phyloP scores from a whole-genome alignment of 345 rosid genomes.

The Raphanus raphanistrum region DNA sequence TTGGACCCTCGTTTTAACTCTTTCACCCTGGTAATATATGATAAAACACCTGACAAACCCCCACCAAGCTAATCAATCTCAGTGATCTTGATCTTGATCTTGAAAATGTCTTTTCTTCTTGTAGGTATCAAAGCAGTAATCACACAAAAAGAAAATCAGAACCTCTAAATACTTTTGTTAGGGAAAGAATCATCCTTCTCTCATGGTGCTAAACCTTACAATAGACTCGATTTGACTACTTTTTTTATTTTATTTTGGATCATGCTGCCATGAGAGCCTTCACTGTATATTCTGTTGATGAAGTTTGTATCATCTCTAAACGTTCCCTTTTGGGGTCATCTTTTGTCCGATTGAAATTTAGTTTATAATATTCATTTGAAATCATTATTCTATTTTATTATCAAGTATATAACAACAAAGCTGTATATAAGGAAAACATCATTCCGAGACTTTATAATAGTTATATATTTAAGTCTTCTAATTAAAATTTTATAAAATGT shows the following conservation, averaged over 20 bases:
- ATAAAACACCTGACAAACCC: neutral
- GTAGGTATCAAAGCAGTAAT: slow-evolving; percentile 4
- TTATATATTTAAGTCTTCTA: neutral
- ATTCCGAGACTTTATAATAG: neutral
- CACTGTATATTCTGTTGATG: slow-evolving; percentile 23
- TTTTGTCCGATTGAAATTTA: slow-evolving; percentile 10
- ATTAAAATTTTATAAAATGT: neutral
- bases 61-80: slow-evolving; percentile 2
- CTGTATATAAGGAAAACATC: neutral
- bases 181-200: slow-evolving; percentile 13
- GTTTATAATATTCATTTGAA: slow-evolving; percentile 4
- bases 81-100: slow-evolving; percentile 6
- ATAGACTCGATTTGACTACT: slow-evolving; percentile 16
- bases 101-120: slow-evolving; percentile 9
- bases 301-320: slow-evolving; percentile 9
- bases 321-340: slow-evolving; percentile 11
- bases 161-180: slow-evolving; percentile 6
- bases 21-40: slow-evolving; percentile 34
- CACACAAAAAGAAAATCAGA: neutral
- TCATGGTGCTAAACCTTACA: slow-evolving; percentile 19
- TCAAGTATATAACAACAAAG: neutral
- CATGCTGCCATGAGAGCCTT: slow-evolving; percentile 23
- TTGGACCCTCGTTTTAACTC: slow-evolving; percentile 64
- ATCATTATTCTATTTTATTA: neutral
- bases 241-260: slow-evolving; percentile 7